These are phyloP conservation scores for Fusarium sp. DNA, from an alignment of 2,329 filamentous ascomycete genomes.

Conservation along the genomic window DNA sequence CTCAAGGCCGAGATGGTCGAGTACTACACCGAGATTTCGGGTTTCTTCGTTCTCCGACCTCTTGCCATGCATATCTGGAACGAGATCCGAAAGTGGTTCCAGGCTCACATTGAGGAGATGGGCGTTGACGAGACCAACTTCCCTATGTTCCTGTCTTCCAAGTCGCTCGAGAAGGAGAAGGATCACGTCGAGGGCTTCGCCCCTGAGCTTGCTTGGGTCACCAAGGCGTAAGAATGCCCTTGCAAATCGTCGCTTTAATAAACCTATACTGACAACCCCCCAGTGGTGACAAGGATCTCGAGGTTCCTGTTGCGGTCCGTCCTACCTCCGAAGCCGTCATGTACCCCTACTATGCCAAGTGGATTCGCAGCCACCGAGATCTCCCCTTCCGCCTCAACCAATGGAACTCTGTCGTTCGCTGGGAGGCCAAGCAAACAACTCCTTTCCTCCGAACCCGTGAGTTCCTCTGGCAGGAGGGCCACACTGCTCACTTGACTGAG, in stretches of 20 bases:
- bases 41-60: constrained; percentile 91
- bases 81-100: constrained; percentile 73
- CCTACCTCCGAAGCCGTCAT: constrained; percentile 82
- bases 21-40: constrained; percentile 94
- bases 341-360: constrained; percentile 96
- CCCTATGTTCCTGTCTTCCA: constrained; percentile 92
- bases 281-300: constrained; percentile 90
- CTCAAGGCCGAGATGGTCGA: constrained; percentile 97
- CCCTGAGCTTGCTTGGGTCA: constrained; percentile 89
- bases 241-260: not conserved
- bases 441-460: constrained; percentile 91
- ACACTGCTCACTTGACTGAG: constrained; percentile 88
- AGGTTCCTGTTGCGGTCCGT: constrained; percentile 76
- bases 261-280: constrained; percentile 20
- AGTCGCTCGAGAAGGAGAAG: constrained; percentile 89
- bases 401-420: constrained; percentile 93
- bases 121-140: constrained; percentile 97
- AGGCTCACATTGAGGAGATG: constrained; percentile 83
- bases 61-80: constrained; percentile 74
- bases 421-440: constrained; percentile 96
- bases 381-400: constrained; percentile 95
- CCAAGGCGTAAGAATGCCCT: constrained; percentile 70
- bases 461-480: constrained; percentile 98
- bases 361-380: constrained; percentile 96
- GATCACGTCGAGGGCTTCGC: constrained; percentile 99